Evolutionary conservation across 2,329 filamentous ascomycete species (phyloP).

Genomic region (Lachnellula arida): DNA sequence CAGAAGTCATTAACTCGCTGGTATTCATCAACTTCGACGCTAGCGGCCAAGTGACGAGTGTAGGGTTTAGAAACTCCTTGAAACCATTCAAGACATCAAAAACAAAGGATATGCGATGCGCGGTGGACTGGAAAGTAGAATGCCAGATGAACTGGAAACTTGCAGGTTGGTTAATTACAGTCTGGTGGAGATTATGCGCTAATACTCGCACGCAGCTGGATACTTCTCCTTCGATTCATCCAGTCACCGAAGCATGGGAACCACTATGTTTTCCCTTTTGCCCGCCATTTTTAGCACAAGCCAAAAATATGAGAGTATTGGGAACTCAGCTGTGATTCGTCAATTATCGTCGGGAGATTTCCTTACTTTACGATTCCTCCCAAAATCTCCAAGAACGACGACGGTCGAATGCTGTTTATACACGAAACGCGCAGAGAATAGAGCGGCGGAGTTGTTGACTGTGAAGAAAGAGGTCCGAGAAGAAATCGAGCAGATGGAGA

Average conservation of each 20-base stretch:
- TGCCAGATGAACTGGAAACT: constrained; percentile 28
- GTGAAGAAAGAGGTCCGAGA: background rate
- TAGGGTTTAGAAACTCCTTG: constrained; percentile 2
- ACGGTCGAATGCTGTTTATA: constrained; percentile 6
- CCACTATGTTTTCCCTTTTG: background rate
- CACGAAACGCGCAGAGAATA: background rate
- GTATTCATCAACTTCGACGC: constrained; percentile 27
- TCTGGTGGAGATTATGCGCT: background rate
- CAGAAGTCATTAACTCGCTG: constrained; percentile 14
- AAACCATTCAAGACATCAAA: constrained; percentile 7
- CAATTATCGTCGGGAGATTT: background rate
- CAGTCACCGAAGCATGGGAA: background rate
- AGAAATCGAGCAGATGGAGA: background rate
- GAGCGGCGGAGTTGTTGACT: background rate
- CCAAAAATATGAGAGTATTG: background rate
- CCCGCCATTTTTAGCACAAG: background rate
- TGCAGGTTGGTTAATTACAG: constrained; percentile 16
- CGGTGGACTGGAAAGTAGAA: constrained; percentile 24
- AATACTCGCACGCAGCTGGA: constrained; percentile 2
- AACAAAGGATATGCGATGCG: constrained; percentile 12
- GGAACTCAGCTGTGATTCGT: background rate
- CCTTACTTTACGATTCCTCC: constrained; percentile 5
- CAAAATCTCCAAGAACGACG: constrained; percentile 3
- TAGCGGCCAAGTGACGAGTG: background rate
- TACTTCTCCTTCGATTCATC: background rate